These are phyloP conservation scores for Isoetes engelmannii DNA, from an alignment of 83 land plant genomes.

Conservation along the genomic window DNA sequence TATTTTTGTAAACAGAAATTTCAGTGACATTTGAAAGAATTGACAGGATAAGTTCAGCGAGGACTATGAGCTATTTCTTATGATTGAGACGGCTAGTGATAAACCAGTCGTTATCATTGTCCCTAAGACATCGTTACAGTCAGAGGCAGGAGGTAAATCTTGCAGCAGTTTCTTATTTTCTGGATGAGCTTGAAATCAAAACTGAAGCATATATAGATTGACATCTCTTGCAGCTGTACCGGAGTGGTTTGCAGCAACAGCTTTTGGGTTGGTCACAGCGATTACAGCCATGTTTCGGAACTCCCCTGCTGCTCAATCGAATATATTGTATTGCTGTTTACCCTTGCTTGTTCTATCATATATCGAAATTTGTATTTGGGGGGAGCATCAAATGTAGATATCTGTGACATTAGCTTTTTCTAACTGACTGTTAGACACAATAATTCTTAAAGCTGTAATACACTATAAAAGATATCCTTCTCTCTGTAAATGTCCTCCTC, in stretches of 20 bases:
- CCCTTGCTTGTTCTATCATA: no score
- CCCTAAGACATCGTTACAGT: slow-evolving; percentile 54
- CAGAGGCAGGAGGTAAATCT: slow-evolving; percentile 59
- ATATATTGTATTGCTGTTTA: slow-evolving; percentile 51
- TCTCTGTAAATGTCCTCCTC: no score
- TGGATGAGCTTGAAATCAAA: not conserved
- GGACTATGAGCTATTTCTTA: slow-evolving; percentile 64
- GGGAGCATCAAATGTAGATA: no score
- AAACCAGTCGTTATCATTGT: slow-evolving; percentile 81
- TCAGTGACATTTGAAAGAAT: not conserved
- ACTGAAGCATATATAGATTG: not conserved
- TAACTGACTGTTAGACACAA: no score
- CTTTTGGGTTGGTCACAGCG: slow-evolving; percentile 85
- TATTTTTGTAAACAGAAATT: not conserved
- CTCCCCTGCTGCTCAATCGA: slow-evolving; percentile 74
- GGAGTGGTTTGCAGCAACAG: slow-evolving; percentile 85
- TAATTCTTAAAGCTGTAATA: no score
- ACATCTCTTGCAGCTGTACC: slow-evolving; percentile 62
- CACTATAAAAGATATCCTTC: no score
- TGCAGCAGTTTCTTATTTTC: not conserved
- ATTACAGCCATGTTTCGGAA: slow-evolving; percentile 73
- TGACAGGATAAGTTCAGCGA: slow-evolving; percentile 85
- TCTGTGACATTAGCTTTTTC: no score
- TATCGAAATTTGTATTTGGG: no score
- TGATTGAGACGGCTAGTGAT: slow-evolving; percentile 77